Conservation (phyloP, 2,329 filamentous ascomycete genomes). For the Periconia sp. region DNA sequence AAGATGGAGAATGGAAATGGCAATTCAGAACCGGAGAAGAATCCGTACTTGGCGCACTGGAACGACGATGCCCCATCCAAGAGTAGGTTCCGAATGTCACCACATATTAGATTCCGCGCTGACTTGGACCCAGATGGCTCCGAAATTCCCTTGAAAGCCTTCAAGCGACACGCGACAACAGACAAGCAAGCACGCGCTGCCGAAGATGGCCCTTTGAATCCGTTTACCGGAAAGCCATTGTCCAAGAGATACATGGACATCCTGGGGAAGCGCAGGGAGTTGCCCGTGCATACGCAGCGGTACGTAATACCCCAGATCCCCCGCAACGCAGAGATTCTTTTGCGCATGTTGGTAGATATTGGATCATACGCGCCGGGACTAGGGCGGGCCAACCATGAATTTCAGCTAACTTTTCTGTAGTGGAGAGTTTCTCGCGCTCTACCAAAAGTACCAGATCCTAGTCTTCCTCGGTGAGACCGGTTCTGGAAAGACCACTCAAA, state of each 20-base stretch:
- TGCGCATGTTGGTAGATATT: background rate
- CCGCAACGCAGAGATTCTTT: background rate
- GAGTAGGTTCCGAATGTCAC: conserved; percentile 15
- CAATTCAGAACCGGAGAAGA: conserved; percentile 59
- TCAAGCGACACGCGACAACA: conserved; percentile 80
- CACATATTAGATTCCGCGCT: background rate
- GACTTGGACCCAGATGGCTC: conserved; percentile 13
- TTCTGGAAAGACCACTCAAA: conserved; percentile 99
- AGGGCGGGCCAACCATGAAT: background rate
- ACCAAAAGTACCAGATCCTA: conserved; percentile 91
- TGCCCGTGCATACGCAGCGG: conserved; percentile 91
- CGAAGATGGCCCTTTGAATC: conserved; percentile 81
- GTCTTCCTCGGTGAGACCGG: conserved; percentile 99
- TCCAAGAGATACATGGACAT: conserved; percentile 89
- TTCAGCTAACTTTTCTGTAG: conserved; percentile 46
- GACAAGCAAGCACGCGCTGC: conserved; percentile 70
- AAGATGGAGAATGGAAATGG: conserved; percentile 38
- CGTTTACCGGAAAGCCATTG: conserved; percentile 78
- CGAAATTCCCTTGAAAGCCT: conserved; percentile 56
- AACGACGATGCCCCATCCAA: conserved; percentile 57
- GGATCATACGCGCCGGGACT: conserved; percentile 1
- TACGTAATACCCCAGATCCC: conserved; percentile 42
- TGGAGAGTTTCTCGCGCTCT: conserved; percentile 90
- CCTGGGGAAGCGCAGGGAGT: conserved; percentile 75
- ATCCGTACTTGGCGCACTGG: conserved; percentile 92